A percentile compares a stretch with the other conserved stretches of the same genome.
Evolutionary conservation across 2,329 filamentous ascomycete genomes (phyloP).

Genomic region (Colletotrichum higginsianum): DNA sequence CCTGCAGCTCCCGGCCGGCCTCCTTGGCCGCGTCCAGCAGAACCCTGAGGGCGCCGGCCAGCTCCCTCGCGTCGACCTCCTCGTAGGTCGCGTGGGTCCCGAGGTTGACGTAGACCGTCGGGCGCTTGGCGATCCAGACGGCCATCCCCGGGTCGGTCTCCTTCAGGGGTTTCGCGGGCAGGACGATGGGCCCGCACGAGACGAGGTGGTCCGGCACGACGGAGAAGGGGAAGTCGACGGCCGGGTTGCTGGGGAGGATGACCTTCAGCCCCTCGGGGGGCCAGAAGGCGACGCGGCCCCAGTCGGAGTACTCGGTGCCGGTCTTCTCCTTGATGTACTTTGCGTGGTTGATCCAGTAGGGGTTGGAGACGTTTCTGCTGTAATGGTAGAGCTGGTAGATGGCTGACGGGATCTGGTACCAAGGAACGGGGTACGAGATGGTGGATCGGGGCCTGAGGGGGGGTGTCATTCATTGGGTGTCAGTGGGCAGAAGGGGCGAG

Average conservation of each 20-base stretch:
- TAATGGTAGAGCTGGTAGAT: conserved; percentile 17
- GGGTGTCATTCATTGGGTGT: too few species aligned
- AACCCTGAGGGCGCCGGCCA: conserved; percentile 54
- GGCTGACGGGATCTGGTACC: conserved; percentile 46
- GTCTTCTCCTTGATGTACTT: conserved; percentile 10
- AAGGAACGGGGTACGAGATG: conserved; percentile 62
- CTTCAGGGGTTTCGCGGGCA: conserved; percentile 53
- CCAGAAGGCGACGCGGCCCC: conserved; percentile 1
- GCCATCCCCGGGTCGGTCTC: conserved; percentile 59
- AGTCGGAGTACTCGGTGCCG: conserved; percentile 11
- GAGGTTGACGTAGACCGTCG: conserved; percentile 64
- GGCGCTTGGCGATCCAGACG: conserved; percentile 56
- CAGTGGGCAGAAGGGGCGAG: too few species aligned
- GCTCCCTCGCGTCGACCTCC: conserved; percentile 52
- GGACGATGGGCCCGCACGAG: conserved; percentile 61
- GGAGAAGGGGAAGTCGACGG: conserved; percentile 17
- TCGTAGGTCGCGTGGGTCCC: conserved; percentile 54
- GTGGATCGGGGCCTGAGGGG: conserved; percentile 49
- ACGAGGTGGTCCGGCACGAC: conserved; percentile 12
- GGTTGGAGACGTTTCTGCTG: not conserved
- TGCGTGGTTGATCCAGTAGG: conserved; percentile 1
- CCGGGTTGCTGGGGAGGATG: conserved; percentile 10
- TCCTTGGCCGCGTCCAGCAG: conserved; percentile 48
- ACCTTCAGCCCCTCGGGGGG: not conserved
- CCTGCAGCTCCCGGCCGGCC: conserved; percentile 43